Base-by-base conservation (phyloP, 2,329 filamentous ascomycete genomes). In the Trematosphaeria pertusa region DNA sequence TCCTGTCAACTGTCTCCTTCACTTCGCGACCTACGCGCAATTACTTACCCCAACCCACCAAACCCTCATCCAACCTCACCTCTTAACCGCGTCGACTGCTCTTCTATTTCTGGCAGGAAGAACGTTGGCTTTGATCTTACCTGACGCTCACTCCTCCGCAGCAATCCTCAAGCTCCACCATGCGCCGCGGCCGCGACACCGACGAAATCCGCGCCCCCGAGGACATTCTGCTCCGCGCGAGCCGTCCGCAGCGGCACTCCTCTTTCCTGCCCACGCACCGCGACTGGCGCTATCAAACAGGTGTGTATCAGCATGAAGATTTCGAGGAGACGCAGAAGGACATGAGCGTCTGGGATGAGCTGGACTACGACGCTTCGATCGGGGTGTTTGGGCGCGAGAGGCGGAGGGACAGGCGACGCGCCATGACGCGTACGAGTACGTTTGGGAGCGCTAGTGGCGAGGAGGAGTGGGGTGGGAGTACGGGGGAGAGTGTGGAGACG, bases 261-360 rank as follows among this genome's bases (percentile, higher is more conserved):
- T 49, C 34, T 5, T 54, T 41, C 44, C n/a, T 50, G 2, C 54
- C 52, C 8, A 46, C 24, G 11, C 48, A 14, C 15, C 54, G 56
- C 39, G 58, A 61, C 39, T 59, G 59, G 55, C 49, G 54, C 15
- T 53, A 49, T 12, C 37, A 34, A 7, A 58, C 54, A 5, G 46
- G 51, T 1, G 42, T 58, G 4, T 55, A 42, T 17, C 49, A 44
- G 22, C 50, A 57, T 17, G 46, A 50, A 12, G 59, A 61, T 19
- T 44, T 41, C 19, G 44, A 51, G 12, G 44, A 35, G 10, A 37
- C 31, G 18, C 39, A 26, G n/a, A 50, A 47, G 21, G 34, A 50
- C 9, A 37, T 38, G 20, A 52, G 52, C 3, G 41, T 50, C 9
- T 58, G 50, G 50, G 52, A 58, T 22, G 41, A 44, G 10, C 26